These are phyloP conservation scores for Miamiensis avidus DNA, from an alignment of 169 alveolate species.

Conservation along the genomic window DNA sequence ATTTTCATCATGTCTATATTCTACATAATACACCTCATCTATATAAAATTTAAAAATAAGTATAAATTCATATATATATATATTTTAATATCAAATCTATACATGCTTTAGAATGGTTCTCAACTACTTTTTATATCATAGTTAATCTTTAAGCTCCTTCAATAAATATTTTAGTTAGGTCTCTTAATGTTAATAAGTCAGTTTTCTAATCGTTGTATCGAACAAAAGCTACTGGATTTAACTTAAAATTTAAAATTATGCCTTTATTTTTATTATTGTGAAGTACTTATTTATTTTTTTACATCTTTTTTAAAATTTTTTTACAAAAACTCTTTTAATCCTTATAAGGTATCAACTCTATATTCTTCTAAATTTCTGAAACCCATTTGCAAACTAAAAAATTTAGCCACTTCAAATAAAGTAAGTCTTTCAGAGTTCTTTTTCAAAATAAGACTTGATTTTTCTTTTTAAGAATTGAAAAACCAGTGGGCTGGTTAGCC, in stretches of 20 bases:
- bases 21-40: constrained; percentile 22
- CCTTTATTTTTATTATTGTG: background rate
- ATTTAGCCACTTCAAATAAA: background rate
- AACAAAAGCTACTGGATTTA: constrained; percentile 1
- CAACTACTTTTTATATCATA: constrained; percentile 6
- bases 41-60: background rate
- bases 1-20: constrained; percentile 34
- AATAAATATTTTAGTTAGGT: background rate
- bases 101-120: constrained; percentile 17
- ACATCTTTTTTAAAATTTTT: background rate
- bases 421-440: background rate
- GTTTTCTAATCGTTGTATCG: constrained; percentile 7
- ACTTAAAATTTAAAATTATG: background rate
- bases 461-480: background rate
- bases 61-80: background rate
- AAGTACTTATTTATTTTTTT: too few relatives aligned
- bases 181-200: background rate
- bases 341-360: background rate
- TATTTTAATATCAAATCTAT: background rate
- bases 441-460: too few relatives aligned
- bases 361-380: background rate
- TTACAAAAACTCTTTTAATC: background rate
- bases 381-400: background rate
- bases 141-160: constrained; percentile 11
- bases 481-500: background rate